Conservation (phyloP, 2,329 filamentous ascomycete species). For the Sarocladium kiliense region DNA sequence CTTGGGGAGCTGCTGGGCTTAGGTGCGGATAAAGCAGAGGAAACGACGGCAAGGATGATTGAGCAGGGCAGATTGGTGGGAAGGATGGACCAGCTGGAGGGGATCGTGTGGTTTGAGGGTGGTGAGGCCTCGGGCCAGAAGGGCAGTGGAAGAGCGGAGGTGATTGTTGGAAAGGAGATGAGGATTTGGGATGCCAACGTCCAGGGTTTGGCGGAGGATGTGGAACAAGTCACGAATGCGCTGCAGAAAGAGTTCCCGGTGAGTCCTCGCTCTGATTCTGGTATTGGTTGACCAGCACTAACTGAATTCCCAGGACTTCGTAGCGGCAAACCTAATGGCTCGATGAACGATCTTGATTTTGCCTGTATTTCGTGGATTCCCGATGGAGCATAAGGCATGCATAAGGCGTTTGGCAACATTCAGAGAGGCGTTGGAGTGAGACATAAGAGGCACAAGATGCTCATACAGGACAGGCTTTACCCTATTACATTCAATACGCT, state of each 20-base stretch:
- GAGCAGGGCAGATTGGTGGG: conserved; percentile 86
- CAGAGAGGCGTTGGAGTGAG: not conserved
- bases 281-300: not conserved
- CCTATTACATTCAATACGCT: conserved; percentile 5
- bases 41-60: conserved; percentile 91
- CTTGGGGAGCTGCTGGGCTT: conserved; percentile 75
- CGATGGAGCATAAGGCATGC: conserved; percentile 17
- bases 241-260: conserved; percentile 77
- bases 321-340: conserved; percentile 45
- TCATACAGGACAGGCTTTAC: not conserved
- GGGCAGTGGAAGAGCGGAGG: conserved; percentile 60
- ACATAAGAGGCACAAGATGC: not conserved
- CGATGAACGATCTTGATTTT: conserved; percentile 19
- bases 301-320: conserved; percentile 42
- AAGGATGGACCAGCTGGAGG: conserved; percentile 89
- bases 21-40: conserved; percentile 75
- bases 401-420: not conserved
- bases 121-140: conserved; percentile 66
- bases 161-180: conserved; percentile 63
- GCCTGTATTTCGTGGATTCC: not conserved
- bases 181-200: conserved; percentile 88
- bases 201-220: conserved; percentile 78
- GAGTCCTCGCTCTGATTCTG: conserved; percentile 16
- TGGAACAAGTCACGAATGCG: conserved; percentile 78
- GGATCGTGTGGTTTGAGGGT: conserved; percentile 79